A percentile compares a stretch with the other conserved stretches of the same genome.
Conservation (phyloP, 352 stramenopile species). For the Pythium monospermum region DNA sequence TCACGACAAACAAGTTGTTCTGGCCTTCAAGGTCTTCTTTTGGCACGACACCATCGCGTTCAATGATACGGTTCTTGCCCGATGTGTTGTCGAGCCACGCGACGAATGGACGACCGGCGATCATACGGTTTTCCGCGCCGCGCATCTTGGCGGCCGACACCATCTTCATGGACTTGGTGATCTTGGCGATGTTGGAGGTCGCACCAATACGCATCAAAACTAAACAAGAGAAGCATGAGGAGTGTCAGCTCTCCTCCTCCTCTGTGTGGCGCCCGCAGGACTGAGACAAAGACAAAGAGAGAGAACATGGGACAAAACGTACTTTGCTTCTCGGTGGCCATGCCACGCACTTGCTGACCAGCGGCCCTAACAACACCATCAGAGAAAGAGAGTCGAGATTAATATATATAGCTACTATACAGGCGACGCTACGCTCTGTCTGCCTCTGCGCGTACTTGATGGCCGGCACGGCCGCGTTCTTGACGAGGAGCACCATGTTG, state of each 20-base stretch:
- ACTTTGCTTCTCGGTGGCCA: constrained; percentile 99
- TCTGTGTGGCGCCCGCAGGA: neutral
- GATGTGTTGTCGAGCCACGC: constrained; percentile 81
- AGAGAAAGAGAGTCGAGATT: neutral
- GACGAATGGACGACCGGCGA: constrained; percentile 73
- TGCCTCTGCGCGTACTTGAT: constrained; percentile 24
- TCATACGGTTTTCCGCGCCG: constrained; percentile 92
- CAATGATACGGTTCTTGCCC: constrained; percentile 68
- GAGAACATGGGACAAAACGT: constrained; percentile 23
- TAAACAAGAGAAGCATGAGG: constrained; percentile 4
- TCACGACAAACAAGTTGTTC: constrained; percentile 92
- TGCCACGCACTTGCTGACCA: constrained; percentile 87
- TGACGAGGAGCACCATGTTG: constrained; percentile 28
- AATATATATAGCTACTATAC: neutral
- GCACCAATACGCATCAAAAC: constrained; percentile 95
- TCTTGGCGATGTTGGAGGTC: constrained; percentile 99
- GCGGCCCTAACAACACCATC: constrained; percentile 34
- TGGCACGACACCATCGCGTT: constrained; percentile 84
- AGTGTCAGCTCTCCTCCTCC: neutral
- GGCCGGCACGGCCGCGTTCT: constrained; percentile 22
- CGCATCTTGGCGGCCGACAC: constrained; percentile 99
- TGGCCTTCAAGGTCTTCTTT: constrained; percentile 82
- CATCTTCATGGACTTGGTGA: constrained; percentile 99
- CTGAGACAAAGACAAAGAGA: neutral
- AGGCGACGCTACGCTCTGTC: neutral